These are phyloP conservation scores for Hypoxylon perforatum DNA, from an alignment of 495 filamentous ascomycete species.

Conservation along the genomic window DNA sequence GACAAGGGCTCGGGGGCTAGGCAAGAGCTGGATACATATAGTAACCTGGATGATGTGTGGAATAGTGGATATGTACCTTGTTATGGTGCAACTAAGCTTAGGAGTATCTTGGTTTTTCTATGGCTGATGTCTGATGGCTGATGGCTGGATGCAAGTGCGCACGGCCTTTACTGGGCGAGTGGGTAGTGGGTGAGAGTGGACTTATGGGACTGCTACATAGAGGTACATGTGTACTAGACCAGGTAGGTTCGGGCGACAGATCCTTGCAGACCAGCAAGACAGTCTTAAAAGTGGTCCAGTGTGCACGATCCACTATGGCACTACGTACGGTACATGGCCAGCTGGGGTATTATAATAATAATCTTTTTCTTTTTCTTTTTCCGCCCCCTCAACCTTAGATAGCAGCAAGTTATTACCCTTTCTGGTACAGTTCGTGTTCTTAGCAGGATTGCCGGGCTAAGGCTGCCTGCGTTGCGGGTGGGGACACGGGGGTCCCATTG, in stretches of 20 bases:
- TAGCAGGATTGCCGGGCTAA: slow-evolving; percentile 29
- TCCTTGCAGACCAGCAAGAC: slow-evolving; percentile 32
- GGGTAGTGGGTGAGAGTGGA: no score
- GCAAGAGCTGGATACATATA: slow-evolving; percentile 41
- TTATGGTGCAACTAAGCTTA: not conserved
- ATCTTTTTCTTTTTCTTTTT: slow-evolving; percentile 22
- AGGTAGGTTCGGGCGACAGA: slow-evolving; percentile 43
- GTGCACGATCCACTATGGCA: slow-evolving; percentile 34
- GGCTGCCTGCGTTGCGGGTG: slow-evolving; percentile 36
- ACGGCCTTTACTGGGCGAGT: no score
- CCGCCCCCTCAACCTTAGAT: not conserved
- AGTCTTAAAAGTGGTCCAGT: slow-evolving; percentile 16
- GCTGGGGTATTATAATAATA: not conserved
- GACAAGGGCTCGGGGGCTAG: slow-evolving; percentile 44
- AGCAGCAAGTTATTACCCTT: slow-evolving; percentile 13
- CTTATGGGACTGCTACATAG: no score
- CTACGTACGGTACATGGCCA: slow-evolving; percentile 9
- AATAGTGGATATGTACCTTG: slow-evolving; percentile 1
- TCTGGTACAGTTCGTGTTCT: slow-evolving; percentile 24
- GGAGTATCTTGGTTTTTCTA: no score
- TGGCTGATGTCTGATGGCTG: no score
- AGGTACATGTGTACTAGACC: slow-evolving; percentile 4
- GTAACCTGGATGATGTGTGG: slow-evolving; percentile 28
- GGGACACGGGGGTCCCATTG: slow-evolving; percentile 36
- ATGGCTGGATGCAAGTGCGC: no score